Base-by-base conservation (phyloP, 177 flowering plant species). In the Vitis hybrid region DNA sequence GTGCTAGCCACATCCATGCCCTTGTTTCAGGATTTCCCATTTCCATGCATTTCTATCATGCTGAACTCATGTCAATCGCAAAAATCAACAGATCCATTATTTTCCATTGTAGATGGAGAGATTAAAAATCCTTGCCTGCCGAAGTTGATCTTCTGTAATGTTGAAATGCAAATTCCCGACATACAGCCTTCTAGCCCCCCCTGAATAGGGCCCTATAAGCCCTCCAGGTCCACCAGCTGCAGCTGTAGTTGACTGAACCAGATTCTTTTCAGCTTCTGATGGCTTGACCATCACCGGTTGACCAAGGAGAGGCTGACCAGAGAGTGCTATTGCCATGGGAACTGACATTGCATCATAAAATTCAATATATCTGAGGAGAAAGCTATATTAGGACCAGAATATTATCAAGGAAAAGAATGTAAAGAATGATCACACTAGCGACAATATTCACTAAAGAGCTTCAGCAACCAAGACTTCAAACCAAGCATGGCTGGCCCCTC, bases 321-420 rank as follows among this genome's bases (percentile, higher is more conserved):
- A 93, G n/a, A 93, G 87, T 56, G 97, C 97, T 78, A 95, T 89
- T 17, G 97, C 99, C 94, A 93, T 93, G 51, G 98, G 98, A 56
- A 93, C 98, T 19, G 98, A 90, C 97, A 95, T 87, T 3, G 74
- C 90, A 87, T 91, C 97, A 84, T 87, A 93, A 72, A 95, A 95
- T 74, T 95, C 99, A 70, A 95, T 79, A 74, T 93, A 91, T 80
- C 99, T 93, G 86, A 73, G 72, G 57, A 62, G 19, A 49, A 0
- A 26, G 15, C 14, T 19, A 58, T 4, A 15, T 55, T 57, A 57
- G 32, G 17, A 55, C 48, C 56, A 17, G 4, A 52, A 30, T 2
- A 6, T 3, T 1, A 23, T 40, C 4, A 52, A 1, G 7, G 14
- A 26, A 65, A 52, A 13, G 26, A 65, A 52, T 52, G n/a, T 3